Evolutionary conservation across 2,329 filamentous ascomycete genomes (phyloP).

Genomic region (Diaporthe citrichinensis): DNA sequence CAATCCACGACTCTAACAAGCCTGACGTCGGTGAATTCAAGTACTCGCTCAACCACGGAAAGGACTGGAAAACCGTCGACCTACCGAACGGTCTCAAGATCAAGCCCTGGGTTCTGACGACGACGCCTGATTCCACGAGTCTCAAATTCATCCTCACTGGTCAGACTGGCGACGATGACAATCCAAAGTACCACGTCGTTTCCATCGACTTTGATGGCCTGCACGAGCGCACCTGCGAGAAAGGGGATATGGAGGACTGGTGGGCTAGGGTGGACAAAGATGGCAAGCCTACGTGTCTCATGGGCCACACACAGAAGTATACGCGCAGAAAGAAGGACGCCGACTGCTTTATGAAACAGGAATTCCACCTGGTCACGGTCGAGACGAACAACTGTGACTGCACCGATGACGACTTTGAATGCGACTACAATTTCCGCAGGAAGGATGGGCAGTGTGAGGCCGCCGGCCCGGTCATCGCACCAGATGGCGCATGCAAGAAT

Average conservation of each 20-base stretch:
- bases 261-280: slow-evolving; percentile 85
- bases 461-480: slow-evolving; percentile 72
- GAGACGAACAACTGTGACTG: slow-evolving; percentile 85
- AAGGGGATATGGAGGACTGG: slow-evolving; percentile 90
- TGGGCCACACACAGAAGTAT: slow-evolving; percentile 95
- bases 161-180: slow-evolving; percentile 61
- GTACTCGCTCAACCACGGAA: slow-evolving; percentile 92
- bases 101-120: slow-evolving; percentile 81
- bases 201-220: slow-evolving; percentile 87
- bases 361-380: slow-evolving; percentile 84
- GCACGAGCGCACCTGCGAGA: slow-evolving; percentile 83
- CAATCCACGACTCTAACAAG: slow-evolving; percentile 80
- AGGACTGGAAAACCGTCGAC: slow-evolving; percentile 81
- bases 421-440: slow-evolving; percentile 90
- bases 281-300: slow-evolving; percentile 87
- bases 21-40: slow-evolving; percentile 70
- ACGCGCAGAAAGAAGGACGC: slow-evolving; percentile 87
- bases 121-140: slow-evolving; percentile 92
- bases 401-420: slow-evolving; percentile 89
- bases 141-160: slow-evolving; percentile 89
- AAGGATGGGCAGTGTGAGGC: slow-evolving; percentile 79
- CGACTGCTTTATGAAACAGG: slow-evolving; percentile 88
- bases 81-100: slow-evolving; percentile 78
- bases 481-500: slow-evolving; percentile 80
- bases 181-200: slow-evolving; percentile 73